Evolutionary conservation across 768 basidiomycete species (phyloP), one percentile per base, ranked within the genome.

Genomic region (Pulveroboletus ravenelii): DNA sequence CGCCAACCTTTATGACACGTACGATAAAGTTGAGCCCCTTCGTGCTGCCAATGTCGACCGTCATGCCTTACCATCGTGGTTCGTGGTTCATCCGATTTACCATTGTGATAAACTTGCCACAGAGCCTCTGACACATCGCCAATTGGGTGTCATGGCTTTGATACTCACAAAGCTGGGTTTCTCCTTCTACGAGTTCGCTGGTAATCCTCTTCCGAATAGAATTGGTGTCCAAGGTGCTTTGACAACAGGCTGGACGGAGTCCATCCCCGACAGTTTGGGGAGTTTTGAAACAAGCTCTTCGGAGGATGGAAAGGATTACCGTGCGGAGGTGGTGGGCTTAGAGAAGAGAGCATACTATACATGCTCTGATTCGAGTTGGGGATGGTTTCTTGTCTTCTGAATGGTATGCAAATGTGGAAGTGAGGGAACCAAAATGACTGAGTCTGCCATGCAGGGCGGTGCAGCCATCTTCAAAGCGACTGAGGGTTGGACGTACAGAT

Each of bases 301-400:
- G 5, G 57, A 55, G 13, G 52, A 51, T n/a, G 9, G 36, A 15
- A 45, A 48, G 12, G 57, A 66, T 12, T 68, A 56, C 42, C 59
- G 51, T 17, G 32, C 41, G 1, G 57, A 55, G 3, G 52, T 66
- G 6, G 56, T 3, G 5, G 47, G 55, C 15, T 74, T 75, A 30
- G 82, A 85, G 59, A 73, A 69, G 48, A 76, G 72, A 52, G 82
- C 84, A 34, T 80, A 84, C 54, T 71, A 71, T 36, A 67, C 74
- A 7, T 81, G 89, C 59, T 73, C 86, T 40, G 47, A 59, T 2
- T 66, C 87, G 17, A 81, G 84, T 0, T 79, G 80, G 71, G 43
- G 63, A 0, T 56, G 86, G 29, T 91, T 92, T 68, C 60, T 89
- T 18, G 56, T 77, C n/a, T 93, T 93, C 70, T 93, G 90, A 90